A percentile compares a stretch with the other conserved stretches of the same genome.
phyloP scores from a whole-genome alignment of 2,329 filamentous ascomycete species.

The Leptographium flavum region DNA sequence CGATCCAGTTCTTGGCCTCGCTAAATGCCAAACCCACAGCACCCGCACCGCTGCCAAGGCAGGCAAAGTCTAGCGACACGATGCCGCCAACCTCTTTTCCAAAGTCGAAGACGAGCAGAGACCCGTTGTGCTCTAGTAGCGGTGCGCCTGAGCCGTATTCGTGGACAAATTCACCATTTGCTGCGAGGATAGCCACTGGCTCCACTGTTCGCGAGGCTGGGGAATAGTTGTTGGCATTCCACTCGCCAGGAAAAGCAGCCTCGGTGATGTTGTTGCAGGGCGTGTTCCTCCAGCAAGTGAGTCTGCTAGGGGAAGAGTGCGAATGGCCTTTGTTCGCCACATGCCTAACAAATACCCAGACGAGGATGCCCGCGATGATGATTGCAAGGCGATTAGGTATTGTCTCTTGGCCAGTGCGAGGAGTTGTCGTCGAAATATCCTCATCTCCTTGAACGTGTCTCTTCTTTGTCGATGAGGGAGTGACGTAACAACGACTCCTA shows the following conservation, averaged over 20 bases:
- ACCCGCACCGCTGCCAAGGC: constrained; percentile 12
- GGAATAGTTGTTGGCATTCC: constrained; percentile 44
- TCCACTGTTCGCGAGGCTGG: constrained; percentile 34
- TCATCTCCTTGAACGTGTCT: too few relatives aligned
- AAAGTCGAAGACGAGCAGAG: constrained; percentile 43
- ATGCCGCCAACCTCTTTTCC: constrained; percentile 44
- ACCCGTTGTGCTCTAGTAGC: constrained; percentile 27
- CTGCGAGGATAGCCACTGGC: constrained; percentile 26
- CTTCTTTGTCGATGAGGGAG: too few relatives aligned
- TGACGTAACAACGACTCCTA: too few relatives aligned
- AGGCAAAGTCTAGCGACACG: constrained; percentile 30
- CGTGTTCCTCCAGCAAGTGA: constrained; percentile 39
- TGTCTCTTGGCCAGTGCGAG: too few relatives aligned
- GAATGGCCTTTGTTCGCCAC: too few relatives aligned
- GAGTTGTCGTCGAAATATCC: too few relatives aligned
- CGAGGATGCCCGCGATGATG: too few relatives aligned
- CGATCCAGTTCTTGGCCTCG: constrained; percentile 32
- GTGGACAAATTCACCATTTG: neutral
- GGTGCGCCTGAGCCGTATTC: too few relatives aligned
- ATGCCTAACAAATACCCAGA: too few relatives aligned
- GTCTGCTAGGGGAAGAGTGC: too few relatives aligned
- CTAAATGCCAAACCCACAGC: constrained; percentile 31
- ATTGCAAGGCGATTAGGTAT: too few relatives aligned
- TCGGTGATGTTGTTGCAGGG: constrained; percentile 30
- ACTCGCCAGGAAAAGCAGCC: constrained; percentile 38